Percentiles rank a stretch among this genome's conserved stretches.
Evolutionary conservation across 1,284 basidiomycete species (phyloP).

Genomic region (Ustilago vetiveriae): DNA sequence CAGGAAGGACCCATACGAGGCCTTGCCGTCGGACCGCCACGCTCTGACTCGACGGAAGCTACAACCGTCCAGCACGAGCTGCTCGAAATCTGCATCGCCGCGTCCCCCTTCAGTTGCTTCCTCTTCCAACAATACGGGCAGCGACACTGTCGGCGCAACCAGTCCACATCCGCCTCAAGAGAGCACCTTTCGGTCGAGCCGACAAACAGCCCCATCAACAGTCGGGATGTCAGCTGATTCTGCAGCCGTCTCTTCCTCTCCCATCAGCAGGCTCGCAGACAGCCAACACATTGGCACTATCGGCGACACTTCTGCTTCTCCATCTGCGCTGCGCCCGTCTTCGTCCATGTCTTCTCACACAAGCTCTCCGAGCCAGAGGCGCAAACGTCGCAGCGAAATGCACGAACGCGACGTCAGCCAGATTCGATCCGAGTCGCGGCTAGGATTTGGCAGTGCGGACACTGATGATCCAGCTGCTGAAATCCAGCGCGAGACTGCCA

Average conservation of each 20-base stretch:
- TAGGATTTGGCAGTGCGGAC: conserved; percentile 22
- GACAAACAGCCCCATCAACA: neutral
- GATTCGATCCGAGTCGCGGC: conserved; percentile 50
- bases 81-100: neutral
- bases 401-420: conserved; percentile 52
- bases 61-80: neutral
- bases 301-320: conserved; percentile 4
- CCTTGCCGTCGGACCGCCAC: neutral
- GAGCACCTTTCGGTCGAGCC: conserved; percentile 8
- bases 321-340: conserved; percentile 14
- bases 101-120: conserved; percentile 37
- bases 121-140: conserved; percentile 31
- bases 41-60: neutral
- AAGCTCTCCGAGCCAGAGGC: conserved; percentile 17
- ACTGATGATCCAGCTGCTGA: conserved; percentile 10
- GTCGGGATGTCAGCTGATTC: neutral
- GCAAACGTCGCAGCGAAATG: conserved; percentile 42
- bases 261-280: neutral
- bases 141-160: conserved; percentile 29
- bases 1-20: conserved; percentile 22
- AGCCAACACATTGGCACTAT: neutral
- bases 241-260: neutral
- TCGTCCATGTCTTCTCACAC: conserved; percentile 14
- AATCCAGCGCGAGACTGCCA: neutral
- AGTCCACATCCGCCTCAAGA: conserved; percentile 18